Base-by-base conservation (phyloP, 2,329 filamentous ascomycete genomes). In the Zymoseptoria crescenta region DNA sequence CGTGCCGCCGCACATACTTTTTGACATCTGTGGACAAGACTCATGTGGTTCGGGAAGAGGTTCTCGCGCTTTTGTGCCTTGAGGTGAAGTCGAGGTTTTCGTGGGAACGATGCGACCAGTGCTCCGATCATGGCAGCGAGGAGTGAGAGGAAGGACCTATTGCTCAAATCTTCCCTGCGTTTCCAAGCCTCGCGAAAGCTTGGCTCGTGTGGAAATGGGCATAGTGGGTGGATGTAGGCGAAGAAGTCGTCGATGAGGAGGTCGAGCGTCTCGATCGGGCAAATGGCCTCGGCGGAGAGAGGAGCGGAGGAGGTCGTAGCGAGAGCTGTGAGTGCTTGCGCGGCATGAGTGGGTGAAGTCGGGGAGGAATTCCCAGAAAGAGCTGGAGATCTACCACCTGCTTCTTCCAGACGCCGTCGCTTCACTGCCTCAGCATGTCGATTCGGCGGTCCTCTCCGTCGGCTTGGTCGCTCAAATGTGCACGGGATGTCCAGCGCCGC, bases 211-310 rank as follows among this genome's bases (percentile, higher is more conserved):
- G 88, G 88, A 59, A 92, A 91, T 0, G 88, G 88, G 59, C 83
- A 83, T 8, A 92, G 79, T 1, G 88, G 88, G 66, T 91, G 87
- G 56, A 91, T 87, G 70, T 91, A 91, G 19, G 86, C 90, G 74
- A 91, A 92, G 79, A 89, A 92, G 75, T 92, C 88, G 71, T 91
- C 87, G 59, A 92, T 82, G 16, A 91, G 78, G 1, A 87, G 79
- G 67, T 87, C 81, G 56, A 92, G 76, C 9, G 87, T 83, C 7
- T 83, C 81, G 72, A 87, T 79, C 0, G 88, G 86, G 49, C 87
- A 88, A 62, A 92, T 91, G 1, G 82, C 78, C 69, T 92, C 88
- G 53, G 86, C 80, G 3, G 82, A 83, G 8, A 81, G 72, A 49
- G 76, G 74, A 20, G 66, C 62, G 20, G 79, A 74, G 4, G 76